Conservation (phyloP, 208 protist genomes). For the Jaenimonas drosophilae region DNA sequence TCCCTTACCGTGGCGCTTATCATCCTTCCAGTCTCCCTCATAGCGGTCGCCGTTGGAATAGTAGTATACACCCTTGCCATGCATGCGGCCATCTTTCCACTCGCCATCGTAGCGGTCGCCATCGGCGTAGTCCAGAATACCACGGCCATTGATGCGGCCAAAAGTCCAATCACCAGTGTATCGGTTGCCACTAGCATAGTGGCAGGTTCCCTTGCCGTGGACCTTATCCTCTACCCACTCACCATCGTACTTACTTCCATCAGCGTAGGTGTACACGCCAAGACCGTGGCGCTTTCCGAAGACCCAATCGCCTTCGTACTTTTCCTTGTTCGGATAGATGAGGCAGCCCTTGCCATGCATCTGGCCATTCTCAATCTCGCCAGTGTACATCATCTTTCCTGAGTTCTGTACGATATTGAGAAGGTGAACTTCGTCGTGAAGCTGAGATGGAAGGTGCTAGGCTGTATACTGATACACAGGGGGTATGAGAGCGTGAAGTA, state of each 20-base stretch:
- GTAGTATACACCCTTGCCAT: conserved; percentile 86
- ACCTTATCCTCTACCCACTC: conserved; percentile 94
- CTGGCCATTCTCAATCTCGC: conserved; percentile 93
- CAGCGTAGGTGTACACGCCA: conserved; percentile 89
- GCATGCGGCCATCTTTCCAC: conserved; percentile 92
- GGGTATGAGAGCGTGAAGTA: too few species aligned
- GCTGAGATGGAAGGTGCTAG: too few species aligned
- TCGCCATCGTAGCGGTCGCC: conserved; percentile 90
- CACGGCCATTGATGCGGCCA: conserved; percentile 87
- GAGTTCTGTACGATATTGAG: neutral
- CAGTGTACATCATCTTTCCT: conserved; percentile 91
- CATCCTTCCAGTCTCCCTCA: conserved; percentile 91
- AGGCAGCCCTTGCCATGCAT: conserved; percentile 94
- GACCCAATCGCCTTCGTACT: conserved; percentile 92
- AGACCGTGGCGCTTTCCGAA: conserved; percentile 91
- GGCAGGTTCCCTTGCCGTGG: conserved; percentile 88
- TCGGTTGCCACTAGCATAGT: conserved; percentile 85
- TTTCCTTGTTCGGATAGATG: conserved; percentile 92
- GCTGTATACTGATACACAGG: too few species aligned
- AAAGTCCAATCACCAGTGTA: conserved; percentile 88
- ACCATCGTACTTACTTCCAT: conserved; percentile 88
- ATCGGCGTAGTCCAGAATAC: conserved; percentile 83
- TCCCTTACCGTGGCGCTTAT: conserved; percentile 90
- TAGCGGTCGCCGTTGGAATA: conserved; percentile 88
- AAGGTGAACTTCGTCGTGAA: too few species aligned